phyloP scores from a whole-genome alignment of 352 stramenopile genomes.

The Phytophthora ohioensis region DNA sequence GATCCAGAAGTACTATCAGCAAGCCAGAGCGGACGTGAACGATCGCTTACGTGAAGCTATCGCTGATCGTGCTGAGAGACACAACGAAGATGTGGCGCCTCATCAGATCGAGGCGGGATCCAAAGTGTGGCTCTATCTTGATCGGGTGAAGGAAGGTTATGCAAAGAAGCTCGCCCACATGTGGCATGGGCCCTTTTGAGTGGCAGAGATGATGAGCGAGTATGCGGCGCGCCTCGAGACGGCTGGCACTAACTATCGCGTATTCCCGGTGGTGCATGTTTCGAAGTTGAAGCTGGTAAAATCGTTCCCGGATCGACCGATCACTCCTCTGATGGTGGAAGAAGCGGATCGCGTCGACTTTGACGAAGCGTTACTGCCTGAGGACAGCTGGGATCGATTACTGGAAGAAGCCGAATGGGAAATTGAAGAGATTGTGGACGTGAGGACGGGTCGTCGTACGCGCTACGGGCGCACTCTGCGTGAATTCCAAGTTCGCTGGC shows the following conservation, averaged over 20 bases:
- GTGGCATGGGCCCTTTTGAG: slow-evolving; percentile 38
- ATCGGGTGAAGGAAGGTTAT: slow-evolving; percentile 15
- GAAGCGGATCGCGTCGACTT: slow-evolving; percentile 26
- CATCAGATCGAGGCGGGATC: slow-evolving; percentile 2
- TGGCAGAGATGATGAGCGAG: slow-evolving; percentile 22
- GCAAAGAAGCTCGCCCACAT: slow-evolving; percentile 17
- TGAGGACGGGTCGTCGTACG: neutral
- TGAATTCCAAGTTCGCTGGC: neutral
- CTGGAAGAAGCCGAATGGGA: slow-evolving; percentile 15
- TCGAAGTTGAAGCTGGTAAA: slow-evolving; percentile 26
- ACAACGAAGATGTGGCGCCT: neutral
- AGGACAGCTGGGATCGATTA: slow-evolving; percentile 1
- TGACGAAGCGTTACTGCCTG: slow-evolving; percentile 23
- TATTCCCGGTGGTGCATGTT: slow-evolving; percentile 36
- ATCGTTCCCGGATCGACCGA: slow-evolving; percentile 6
- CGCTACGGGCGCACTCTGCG: neutral
- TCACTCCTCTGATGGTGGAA: neutral
- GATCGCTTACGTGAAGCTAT: neutral
- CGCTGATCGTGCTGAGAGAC: neutral
- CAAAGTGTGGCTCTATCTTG: slow-evolving; percentile 12
- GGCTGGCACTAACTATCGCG: neutral
- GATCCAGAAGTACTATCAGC: slow-evolving; percentile 12
- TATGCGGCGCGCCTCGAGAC: neutral
- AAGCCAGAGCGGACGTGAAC: neutral
- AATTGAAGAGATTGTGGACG: slow-evolving; percentile 9